Base-by-base conservation (phyloP, 202 grass and related monocot species). In the Panicum hallii region DNA sequence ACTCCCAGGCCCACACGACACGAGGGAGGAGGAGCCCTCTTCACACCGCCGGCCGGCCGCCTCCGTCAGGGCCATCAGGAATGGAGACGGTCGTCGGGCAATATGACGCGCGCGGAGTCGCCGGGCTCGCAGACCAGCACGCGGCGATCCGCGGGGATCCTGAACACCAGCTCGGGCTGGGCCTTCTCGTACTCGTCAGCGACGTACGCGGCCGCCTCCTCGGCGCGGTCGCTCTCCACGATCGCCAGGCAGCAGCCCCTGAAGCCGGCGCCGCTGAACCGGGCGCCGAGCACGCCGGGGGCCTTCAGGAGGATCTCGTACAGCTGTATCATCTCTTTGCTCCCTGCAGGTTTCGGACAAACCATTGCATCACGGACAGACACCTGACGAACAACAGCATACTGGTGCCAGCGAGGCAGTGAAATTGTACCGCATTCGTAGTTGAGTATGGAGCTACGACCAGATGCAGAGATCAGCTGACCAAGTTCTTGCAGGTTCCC, bases 211-310 rank as follows among this genome's bases (percentile, higher is more conserved):
- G 93, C 93, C 0, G 96, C 96, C 67, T 61, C 86, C 62, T 95
- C 93, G 2, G 93, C 91, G 8, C 2, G 63, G 47, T 60, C 41
- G 32, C 44, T 13, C 49, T 88, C 79, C 47, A 99, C 93, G 55
- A 99, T 75, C 8, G 93, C 96, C 15, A 99, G 88, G 82, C 96
- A 99, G 61, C 96, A 99, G 62, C 96, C 93, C 64, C 96, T 94
- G 82, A 99, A 99, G 56, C 96, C 96, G 7, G 93, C 96, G 61
- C 96, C 96, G 32, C 96, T 99, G 88, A 99, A 99, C 30, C 96
- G 91, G 32, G 90, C 88, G 17, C 96, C 96, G 4, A 92, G 89
- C 36, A 95, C 91, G 47, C 96, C 96, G 0, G 96, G 96, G 63
- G 93, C 88, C 62, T 94, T 92, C 2, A 99, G 81, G 73, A 99